Conservation (phyloP, 805 yeast genomes). For the Wickerhamomyces canadensis region DNA sequence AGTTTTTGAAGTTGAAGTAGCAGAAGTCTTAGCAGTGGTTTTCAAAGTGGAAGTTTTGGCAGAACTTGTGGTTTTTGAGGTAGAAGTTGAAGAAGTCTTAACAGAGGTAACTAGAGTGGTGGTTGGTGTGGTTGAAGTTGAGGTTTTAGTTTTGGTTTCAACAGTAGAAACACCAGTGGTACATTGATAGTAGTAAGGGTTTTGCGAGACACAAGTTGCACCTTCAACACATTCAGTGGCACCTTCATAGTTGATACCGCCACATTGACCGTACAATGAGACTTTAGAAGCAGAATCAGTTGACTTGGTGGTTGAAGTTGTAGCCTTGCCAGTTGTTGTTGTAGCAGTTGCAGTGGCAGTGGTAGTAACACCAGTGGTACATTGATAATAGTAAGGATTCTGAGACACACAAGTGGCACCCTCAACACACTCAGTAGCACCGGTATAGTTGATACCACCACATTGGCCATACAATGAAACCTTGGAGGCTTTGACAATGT, state of each 20-base stretch:
- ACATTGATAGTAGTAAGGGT: slow-evolving; percentile 24
- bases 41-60: no score
- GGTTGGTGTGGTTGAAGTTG: no score
- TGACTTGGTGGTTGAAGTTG: not conserved
- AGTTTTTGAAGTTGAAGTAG: slow-evolving; percentile 2
- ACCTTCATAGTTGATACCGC: slow-evolving; percentile 7
- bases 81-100: no score
- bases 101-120: no score
- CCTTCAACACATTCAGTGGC: slow-evolving; percentile 17
- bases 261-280: slow-evolving; percentile 7
- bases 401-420: slow-evolving; percentile 20
- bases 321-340: no score
- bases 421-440: slow-evolving; percentile 14
- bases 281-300: slow-evolving; percentile 1
- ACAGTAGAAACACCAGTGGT: no score
- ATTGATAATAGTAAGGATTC: slow-evolving; percentile 24
- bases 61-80: no score
- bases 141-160: no score
- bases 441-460: slow-evolving; percentile 8
- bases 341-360: no score
- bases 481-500: not conserved
- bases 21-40: no score
- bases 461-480: slow-evolving; percentile 6
- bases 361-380: slow-evolving; percentile 6
- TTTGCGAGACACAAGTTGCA: slow-evolving; percentile 19